These are phyloP conservation scores for Hypoxylon sp. DNA, from an alignment of 2,329 filamentous ascomycete species.

Conservation along the genomic window DNA sequence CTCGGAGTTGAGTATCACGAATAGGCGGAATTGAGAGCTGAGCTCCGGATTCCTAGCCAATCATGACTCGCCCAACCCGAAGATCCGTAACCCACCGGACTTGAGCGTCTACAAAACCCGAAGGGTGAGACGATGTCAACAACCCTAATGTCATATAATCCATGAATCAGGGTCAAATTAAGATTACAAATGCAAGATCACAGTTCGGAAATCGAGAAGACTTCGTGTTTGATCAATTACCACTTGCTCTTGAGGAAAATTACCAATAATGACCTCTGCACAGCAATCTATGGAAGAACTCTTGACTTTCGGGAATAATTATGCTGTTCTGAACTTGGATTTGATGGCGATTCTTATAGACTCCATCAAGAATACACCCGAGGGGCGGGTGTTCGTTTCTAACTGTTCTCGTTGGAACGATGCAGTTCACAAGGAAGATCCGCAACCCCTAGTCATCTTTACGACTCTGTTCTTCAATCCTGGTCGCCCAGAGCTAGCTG, in stretches of 20 bases:
- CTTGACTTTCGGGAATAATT: conserved; percentile 54
- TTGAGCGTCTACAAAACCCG: conserved; percentile 10
- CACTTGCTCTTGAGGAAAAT: not conserved
- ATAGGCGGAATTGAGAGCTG: conserved; percentile 30
- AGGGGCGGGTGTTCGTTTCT: conserved; percentile 55
- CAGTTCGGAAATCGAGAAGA: not conserved
- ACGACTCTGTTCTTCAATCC: conserved; percentile 58
- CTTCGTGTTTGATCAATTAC: not conserved
- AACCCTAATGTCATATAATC: not conserved
- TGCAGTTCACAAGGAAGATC: conserved; percentile 56
- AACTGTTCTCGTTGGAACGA: conserved; percentile 58
- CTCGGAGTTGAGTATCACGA: conserved; percentile 33
- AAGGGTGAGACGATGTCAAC: not conserved
- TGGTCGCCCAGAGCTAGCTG: conserved; percentile 56
- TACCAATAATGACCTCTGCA: conserved; percentile 1
- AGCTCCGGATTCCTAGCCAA: conserved; percentile 22
- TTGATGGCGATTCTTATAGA: conserved; percentile 58
- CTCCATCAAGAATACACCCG: conserved; percentile 52
- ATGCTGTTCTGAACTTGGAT: conserved; percentile 62
- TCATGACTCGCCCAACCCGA: conserved; percentile 9
- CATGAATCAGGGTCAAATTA: not conserved
- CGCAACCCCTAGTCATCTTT: conserved; percentile 58
- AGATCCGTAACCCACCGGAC: conserved; percentile 9
- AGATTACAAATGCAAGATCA: not conserved
- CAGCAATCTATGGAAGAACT: conserved; percentile 3